phyloP scores from a whole-genome alignment of 179 eudicot genomes.

The Heliamphora ciliata region DNA sequence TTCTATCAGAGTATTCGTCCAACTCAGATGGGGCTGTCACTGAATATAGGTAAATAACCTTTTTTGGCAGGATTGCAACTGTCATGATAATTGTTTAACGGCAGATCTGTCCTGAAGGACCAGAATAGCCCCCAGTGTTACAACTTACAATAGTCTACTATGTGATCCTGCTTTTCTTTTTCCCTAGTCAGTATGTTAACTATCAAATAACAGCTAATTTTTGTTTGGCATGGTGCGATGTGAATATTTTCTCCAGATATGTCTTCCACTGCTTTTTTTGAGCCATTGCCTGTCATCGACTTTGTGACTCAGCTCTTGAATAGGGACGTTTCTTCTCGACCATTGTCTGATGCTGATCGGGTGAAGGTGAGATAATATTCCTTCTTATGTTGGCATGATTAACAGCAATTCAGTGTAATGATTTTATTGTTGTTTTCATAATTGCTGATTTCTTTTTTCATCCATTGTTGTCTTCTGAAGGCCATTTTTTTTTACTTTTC shows the following conservation, averaged over 20 bases:
- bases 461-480: neutral
- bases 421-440: neutral
- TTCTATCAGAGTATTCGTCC: constrained; percentile 97
- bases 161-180: neutral
- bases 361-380: constrained; percentile 50
- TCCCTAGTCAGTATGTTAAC: neutral
- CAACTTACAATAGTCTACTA: neutral
- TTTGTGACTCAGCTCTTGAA: constrained; percentile 66
- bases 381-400: neutral
- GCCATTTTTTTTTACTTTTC: neutral
- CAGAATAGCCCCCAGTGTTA: no score
- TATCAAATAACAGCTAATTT: neutral
- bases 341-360: constrained; percentile 84
- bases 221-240: constrained; percentile 4
- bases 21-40: constrained; percentile 92
- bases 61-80: neutral
- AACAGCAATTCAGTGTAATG: neutral
- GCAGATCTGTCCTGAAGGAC: neutral
- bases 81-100: neutral
- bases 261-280: constrained; percentile 97
- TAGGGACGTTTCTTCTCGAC: constrained; percentile 62
- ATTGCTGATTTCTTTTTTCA: neutral
- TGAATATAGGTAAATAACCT: constrained; percentile 56
- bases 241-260: constrained; percentile 51
- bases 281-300: constrained; percentile 84